These are phyloP conservation scores for Aethionema arabicum DNA, from an alignment of 345 rosid genomes.

Conservation along the genomic window DNA sequence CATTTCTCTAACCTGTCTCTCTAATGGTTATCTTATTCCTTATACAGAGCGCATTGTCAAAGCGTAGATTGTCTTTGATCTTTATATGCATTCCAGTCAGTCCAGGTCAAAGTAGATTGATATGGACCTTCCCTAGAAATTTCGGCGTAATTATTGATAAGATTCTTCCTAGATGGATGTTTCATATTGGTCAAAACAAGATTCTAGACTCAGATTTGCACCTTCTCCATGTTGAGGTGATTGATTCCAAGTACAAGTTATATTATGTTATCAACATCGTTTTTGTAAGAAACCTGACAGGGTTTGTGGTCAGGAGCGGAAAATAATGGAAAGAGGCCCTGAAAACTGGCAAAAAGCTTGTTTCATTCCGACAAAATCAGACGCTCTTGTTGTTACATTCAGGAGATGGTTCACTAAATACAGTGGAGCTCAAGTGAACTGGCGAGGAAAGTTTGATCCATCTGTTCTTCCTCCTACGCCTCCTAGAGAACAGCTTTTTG, in stretches of 20 bases:
- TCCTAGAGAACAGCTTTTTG: constrained; percentile 72
- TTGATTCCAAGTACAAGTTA: constrained; percentile 2
- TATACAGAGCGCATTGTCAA: constrained; percentile 32
- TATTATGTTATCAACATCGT: not conserved
- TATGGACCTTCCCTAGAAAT: constrained; percentile 81
- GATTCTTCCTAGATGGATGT: constrained; percentile 81
- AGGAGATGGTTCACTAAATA: constrained; percentile 79
- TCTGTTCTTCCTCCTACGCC: constrained; percentile 77
- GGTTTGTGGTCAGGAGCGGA: constrained; percentile 56
- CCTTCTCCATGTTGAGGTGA: constrained; percentile 85
- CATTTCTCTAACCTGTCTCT: not conserved
- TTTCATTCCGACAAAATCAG: constrained; percentile 77
- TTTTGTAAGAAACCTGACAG: constrained; percentile 2
- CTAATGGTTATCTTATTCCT: not conserved
- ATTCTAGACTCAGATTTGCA: constrained; percentile 86
- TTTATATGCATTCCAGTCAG: constrained; percentile 89
- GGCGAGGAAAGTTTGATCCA: constrained; percentile 68
- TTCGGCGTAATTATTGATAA: constrained; percentile 65
- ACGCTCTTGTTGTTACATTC: constrained; percentile 67
- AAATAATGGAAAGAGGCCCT: constrained; percentile 64
- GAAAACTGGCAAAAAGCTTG: constrained; percentile 87
- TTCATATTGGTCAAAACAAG: constrained; percentile 72
- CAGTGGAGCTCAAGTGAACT: constrained; percentile 58
- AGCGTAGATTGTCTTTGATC: constrained; percentile 51
- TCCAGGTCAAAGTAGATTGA: constrained; percentile 83